Evolutionary conservation across 2,329 filamentous ascomycete genomes (phyloP).

Genomic region (Westerdykella sp.): DNA sequence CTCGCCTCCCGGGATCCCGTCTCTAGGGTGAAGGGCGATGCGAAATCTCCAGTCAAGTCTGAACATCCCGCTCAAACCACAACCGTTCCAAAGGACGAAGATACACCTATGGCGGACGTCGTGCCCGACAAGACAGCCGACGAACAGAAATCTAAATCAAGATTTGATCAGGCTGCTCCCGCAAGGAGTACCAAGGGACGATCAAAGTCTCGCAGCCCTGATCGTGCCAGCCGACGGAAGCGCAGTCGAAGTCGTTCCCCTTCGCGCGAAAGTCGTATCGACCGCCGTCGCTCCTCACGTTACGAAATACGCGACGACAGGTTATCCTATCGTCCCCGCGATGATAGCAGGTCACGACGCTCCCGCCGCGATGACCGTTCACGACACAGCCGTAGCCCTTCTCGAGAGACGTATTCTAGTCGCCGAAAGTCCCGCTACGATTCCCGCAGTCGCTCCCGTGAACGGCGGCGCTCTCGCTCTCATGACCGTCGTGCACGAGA

Average conservation of each 20-base stretch:
- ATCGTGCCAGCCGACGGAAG: conserved; percentile 20
- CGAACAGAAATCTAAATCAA: conserved; percentile 8
- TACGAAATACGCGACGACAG: conserved; percentile 21
- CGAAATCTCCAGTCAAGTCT: conserved; percentile 14
- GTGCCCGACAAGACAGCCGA: conserved; percentile 15
- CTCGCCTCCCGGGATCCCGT: conserved; percentile 32
- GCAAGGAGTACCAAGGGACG: conserved; percentile 16
- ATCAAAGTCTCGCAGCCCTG: conserved; percentile 27
- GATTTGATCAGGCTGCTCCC: conserved; percentile 24
- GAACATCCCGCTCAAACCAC: conserved; percentile 1
- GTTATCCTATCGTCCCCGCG: conserved; percentile 17
- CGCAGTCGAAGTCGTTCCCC: conserved; percentile 25
- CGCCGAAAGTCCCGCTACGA: conserved; percentile 24
- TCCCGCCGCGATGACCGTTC: conserved; percentile 20
- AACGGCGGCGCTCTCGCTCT: conserved; percentile 17
- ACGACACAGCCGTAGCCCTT: conserved; percentile 22
- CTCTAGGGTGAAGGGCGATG: conserved; percentile 25
- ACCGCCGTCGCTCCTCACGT: conserved; percentile 16
- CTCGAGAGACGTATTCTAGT: conserved; percentile 23
- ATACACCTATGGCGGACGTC: conserved; percentile 24
- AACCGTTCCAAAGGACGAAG: conserved; percentile 14
- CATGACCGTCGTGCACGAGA: conserved; percentile 1
- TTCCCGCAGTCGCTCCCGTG: conserved; percentile 22
- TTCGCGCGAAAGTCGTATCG: conserved; percentile 26
- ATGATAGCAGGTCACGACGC: conserved; percentile 10